Base-by-base conservation (phyloP, 495 filamentous ascomycete genomes). In the Rhizodiscina lignyota region DNA sequence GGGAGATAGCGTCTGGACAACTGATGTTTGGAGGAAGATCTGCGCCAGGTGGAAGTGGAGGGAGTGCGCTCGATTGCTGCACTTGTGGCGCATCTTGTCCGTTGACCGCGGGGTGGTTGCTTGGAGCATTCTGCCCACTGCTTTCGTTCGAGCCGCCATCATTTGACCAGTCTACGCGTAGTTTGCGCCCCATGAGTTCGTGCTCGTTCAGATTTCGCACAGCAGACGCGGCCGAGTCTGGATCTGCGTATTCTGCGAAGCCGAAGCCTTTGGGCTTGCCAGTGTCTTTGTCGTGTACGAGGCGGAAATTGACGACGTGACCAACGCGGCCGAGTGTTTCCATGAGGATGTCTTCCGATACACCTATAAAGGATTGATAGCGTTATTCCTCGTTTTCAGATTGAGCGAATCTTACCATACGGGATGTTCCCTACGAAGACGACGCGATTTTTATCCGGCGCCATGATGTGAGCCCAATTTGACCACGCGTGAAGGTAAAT, bases 181-280 rank as follows among this genome's bases (percentile, higher is more conserved):
- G 67, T 50, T 91, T 92, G 36, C 89, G 74, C 16, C 83, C 83
- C 83, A 93, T 92, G 40, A 94, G 75, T 53, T 96, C 87, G 64
- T 86, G 74, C 52, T 92, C 83, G 61, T 97, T 92, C 21, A 97
- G 65, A 51, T 97, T 97, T 39, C 89, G 78, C 15, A 96, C 86
- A 4, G 89, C 89, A 1, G 84, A 92, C 27, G 87, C 83, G 15
- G 89, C 89, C 4, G 83, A 81, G 48, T 97, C 89, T 57, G 62
- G 66, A 45, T 97, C 89, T 18, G 77, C 71, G 49, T 85, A 97
- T 46, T 96, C 87, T 27, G 83, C 82, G 48, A 97, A 97, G 17
- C 89, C 89, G 50, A 92, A 97, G 10, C 89, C 89, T 54, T 94
- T 96, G 0, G 89, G 89, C 29, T 81, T 73, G 2, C 91, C 89